These are phyloP conservation scores for Astragalus glycyphyllos DNA, from an alignment of 306 rosid species.

Conservation along the genomic window DNA sequence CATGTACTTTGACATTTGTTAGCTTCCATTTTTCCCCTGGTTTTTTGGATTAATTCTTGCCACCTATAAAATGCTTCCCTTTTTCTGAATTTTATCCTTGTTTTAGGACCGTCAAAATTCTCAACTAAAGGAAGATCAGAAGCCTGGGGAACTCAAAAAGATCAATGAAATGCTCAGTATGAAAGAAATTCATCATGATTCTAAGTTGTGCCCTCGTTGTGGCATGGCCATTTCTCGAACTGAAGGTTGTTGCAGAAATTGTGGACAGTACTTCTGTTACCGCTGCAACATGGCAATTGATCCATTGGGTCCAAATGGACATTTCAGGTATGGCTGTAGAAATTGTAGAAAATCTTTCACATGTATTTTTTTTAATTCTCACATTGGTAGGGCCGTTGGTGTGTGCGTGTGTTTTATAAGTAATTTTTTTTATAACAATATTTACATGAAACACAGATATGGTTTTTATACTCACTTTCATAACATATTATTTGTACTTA, in stretches of 20 bases:
- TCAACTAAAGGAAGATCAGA: conserved; percentile 60
- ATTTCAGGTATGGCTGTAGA: conserved; percentile 63
- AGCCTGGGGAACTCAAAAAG: conserved; percentile 63
- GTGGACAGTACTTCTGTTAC: conserved; percentile 85
- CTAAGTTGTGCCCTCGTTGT: conserved; percentile 88
- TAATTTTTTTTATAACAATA: too few species aligned
- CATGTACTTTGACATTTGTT: neutral
- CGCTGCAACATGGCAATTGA: conserved; percentile 73
- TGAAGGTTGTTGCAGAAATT: conserved; percentile 86
- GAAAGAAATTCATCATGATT: conserved; percentile 74
- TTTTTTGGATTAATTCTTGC: neutral
- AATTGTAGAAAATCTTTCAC: neutral
- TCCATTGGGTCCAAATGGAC: conserved; percentile 66
- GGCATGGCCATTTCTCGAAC: conserved; percentile 78
- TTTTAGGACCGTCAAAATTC: conserved; percentile 85
- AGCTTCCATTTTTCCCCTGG: neutral
- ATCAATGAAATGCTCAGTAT: conserved; percentile 83
- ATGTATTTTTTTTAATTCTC: too few species aligned
- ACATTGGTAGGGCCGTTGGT: too few species aligned
- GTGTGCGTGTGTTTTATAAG: too few species aligned
- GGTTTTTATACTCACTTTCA: too few species aligned
- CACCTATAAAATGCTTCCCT: conserved; percentile 22
- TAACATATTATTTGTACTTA: too few species aligned
- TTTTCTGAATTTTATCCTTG: conserved; percentile 21
- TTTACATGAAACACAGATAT: too few species aligned